A percentile compares a stretch with the other conserved stretches of the same genome.
phyloP scores from a whole-genome alignment of 345 rosid genomes.

The Salix suchowensis region DNA sequence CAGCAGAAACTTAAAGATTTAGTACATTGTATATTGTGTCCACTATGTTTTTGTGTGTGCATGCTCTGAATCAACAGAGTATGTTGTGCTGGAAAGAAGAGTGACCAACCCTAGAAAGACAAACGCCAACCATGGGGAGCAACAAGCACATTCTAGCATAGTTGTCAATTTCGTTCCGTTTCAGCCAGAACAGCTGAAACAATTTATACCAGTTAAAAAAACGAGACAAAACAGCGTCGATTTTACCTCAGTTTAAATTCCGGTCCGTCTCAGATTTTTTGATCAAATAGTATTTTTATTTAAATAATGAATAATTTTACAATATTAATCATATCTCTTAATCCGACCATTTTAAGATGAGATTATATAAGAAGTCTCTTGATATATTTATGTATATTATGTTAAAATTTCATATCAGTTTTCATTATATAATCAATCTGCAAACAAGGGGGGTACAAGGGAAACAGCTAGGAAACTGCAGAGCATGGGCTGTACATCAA shows the following conservation, averaged over 20 bases:
- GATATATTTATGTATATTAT: too few species aligned
- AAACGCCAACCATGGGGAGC: constrained; percentile 41
- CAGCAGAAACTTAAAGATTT: not conserved
- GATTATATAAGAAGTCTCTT: too few species aligned
- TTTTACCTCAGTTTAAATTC: too few species aligned
- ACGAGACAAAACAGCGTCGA: rapidly evolving
- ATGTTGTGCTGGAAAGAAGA: constrained; percentile 44
- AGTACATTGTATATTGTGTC: not conserved
- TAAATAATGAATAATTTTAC: too few species aligned
- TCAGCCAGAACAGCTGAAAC: too few species aligned
- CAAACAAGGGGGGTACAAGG: constrained; percentile 12
- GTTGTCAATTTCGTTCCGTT: too few species aligned
- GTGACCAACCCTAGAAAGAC: constrained; percentile 32
- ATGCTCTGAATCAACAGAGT: constrained; percentile 18
- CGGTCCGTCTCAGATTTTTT: too few species aligned
- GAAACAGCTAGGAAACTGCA: constrained; percentile 42
- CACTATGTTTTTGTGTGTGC: constrained; percentile 9
- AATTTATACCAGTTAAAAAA: too few species aligned
- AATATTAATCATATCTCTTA: too few species aligned
- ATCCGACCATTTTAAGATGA: too few species aligned
- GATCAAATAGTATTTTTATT: too few species aligned
- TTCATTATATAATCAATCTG: not conserved
- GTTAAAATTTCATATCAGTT: too few species aligned
- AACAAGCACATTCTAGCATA: constrained; percentile 10
- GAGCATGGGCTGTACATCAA: constrained; percentile 30